A percentile compares a stretch with the other conserved stretches of the same genome.
Evolutionary conservation across 2,329 filamentous ascomycete genomes (phyloP).

Genomic region (Aspergillus chevalieri): DNA sequence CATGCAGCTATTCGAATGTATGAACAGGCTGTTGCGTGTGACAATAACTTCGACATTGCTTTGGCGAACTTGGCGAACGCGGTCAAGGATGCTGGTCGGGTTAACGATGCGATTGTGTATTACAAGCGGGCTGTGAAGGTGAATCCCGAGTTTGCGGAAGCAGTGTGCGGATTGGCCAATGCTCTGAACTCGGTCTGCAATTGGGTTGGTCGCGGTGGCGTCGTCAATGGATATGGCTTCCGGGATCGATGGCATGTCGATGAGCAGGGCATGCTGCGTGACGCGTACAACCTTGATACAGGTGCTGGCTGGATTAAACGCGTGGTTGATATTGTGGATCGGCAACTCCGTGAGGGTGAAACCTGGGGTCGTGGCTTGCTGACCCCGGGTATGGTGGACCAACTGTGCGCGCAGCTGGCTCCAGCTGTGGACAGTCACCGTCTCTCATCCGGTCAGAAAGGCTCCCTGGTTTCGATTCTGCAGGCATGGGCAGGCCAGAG

Average conservation of each 20-base stretch:
- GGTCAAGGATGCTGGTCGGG: slow-evolving; percentile 90
- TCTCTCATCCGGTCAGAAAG: slow-evolving; percentile 19
- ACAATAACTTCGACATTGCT: slow-evolving; percentile 93
- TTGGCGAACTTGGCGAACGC: slow-evolving; percentile 95
- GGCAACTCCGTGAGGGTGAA: slow-evolving; percentile 79
- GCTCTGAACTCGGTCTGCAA: slow-evolving; percentile 94
- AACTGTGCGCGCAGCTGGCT: slow-evolving; percentile 46
- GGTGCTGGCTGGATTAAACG: slow-evolving; percentile 78
- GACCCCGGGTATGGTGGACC: slow-evolving; percentile 48
- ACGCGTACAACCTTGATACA: slow-evolving; percentile 58
- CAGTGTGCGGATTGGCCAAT: slow-evolving; percentile 90
- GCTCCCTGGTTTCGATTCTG: slow-evolving; percentile 33
- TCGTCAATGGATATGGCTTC: slow-evolving; percentile 64
- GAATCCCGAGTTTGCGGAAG: slow-evolving; percentile 95
- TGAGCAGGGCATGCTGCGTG: slow-evolving; percentile 71
- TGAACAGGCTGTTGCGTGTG: slow-evolving; percentile 84
- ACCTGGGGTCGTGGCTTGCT: slow-evolving; percentile 74
- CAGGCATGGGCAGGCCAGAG: slow-evolving; percentile 63
- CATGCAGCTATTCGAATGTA: slow-evolving; percentile 95
- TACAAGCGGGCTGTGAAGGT: slow-evolving; percentile 83
- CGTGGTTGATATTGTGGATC: slow-evolving; percentile 83
- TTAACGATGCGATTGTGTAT: slow-evolving; percentile 85
- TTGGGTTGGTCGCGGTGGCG: slow-evolving; percentile 84
- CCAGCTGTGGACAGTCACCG: slow-evolving; percentile 24
- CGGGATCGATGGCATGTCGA: slow-evolving; percentile 93